A percentile compares a stretch with the other conserved stretches of the same genome.
Evolutionary conservation across 2,329 filamentous ascomycete genomes (phyloP).

Genomic region (Fusarium temperatum): DNA sequence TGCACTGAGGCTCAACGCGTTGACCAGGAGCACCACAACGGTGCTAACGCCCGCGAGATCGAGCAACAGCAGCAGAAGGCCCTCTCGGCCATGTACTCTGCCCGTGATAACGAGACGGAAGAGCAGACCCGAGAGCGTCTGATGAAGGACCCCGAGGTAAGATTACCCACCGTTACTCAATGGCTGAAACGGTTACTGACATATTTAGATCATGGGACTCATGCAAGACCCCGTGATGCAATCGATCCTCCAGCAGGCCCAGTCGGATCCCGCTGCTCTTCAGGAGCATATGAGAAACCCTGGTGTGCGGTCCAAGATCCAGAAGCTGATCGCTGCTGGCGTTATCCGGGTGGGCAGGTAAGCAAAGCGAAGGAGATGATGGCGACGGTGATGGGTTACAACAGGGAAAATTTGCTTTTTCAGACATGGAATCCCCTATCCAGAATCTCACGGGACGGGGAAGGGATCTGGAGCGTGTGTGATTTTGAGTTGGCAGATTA

Average conservation of each 20-base stretch:
- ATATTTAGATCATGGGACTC: constrained; percentile 78
- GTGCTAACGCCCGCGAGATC: constrained; percentile 89
- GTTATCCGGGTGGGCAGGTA: constrained; percentile 80
- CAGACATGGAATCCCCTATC: constrained; percentile 20
- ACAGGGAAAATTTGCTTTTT: constrained; percentile 24
- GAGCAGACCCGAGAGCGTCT: constrained; percentile 94
- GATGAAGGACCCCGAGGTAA: constrained; percentile 87
- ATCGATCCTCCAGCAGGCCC: constrained; percentile 94
- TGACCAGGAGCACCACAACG: constrained; percentile 73
- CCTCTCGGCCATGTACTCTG: constrained; percentile 85
- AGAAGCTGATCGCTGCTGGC: constrained; percentile 92
- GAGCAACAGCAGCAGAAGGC: constrained; percentile 95
- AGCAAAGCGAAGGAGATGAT: constrained; percentile 22
- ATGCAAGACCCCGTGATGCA: constrained; percentile 98
- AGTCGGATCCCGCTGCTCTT: constrained; percentile 89
- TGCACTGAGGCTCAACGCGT: constrained; percentile 82
- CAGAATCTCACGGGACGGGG: constrained; percentile 12
- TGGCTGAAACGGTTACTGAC: constrained; percentile 40
- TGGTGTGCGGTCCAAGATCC: constrained; percentile 84
- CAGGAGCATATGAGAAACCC: constrained; percentile 98
- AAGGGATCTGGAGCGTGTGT: constrained; percentile 30
- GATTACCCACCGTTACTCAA: constrained; percentile 43
- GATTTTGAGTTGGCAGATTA: constrained; percentile 35
- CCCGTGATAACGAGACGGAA: constrained; percentile 93
- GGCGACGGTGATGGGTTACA: constrained; percentile 12